Base-by-base conservation (phyloP, 306 rosid genomes). In the Vicia sativa region DNA sequence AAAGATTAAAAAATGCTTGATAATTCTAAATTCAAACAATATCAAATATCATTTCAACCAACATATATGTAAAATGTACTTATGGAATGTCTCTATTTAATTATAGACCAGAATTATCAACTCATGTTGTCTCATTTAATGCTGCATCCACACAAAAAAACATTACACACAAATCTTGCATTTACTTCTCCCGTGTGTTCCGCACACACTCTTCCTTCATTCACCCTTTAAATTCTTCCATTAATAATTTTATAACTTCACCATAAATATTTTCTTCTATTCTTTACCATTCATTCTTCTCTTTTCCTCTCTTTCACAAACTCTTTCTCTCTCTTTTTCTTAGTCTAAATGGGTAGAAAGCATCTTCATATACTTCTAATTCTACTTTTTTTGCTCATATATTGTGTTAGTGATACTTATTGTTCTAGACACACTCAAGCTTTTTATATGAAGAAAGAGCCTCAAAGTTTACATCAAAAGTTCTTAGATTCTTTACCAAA, bases 401-500 rank as follows among this genome's bases (percentile, higher is more conserved):
- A 74, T 65, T 19, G 73, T 65, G 83, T 75, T 66, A 71, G 77
- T 1, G 35, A 57, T 0, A 49, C 74, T 42, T 38, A 75, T 70
- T 71, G 79, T 48, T 77, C 86, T 2, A 82, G 87, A 45, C 56
- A 71, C 25, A 54, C 71, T 35, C 81, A 77, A 65, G 67, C 71
- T 69, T 77, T 83, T 66, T 63, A 80, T 58, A 72, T 78, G 60
- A 44, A 82, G 78, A 81, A 77, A 5, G 84, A 63, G 68, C 42
- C 89, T 48, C 60, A 74, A 50, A 77, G 13, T 23, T 56, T 64
- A 7, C 16, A 68, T 21, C 80, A 41, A 6, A 77, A 55, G 25
- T 70, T 90, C 80, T 62, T 52, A 41, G 90, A 86, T 6, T 92
- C 65, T 67, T 60, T 84, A 63, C 98, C 96, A 2, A 92, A 85